Evolutionary conservation across 106 monocot genomes (phyloP), one percentile per base, ranked within the genome.

Genomic region (Dendrobium nobile): DNA sequence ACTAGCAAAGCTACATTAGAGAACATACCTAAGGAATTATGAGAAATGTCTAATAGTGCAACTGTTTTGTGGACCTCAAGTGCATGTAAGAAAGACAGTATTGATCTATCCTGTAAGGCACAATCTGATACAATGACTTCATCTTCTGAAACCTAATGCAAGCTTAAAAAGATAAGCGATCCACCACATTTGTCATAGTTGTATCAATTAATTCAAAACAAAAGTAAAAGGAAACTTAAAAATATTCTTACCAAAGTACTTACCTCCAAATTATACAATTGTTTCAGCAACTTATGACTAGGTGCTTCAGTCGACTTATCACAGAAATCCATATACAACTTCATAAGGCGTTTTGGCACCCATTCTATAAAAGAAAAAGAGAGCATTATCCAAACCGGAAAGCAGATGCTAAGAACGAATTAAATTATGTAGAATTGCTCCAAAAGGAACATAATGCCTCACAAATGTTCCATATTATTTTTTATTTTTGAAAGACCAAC

Each of bases 341-440:
- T 95, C 87, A 95, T 87, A 59, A 95, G 83, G 43, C 90, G 94
- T 84, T 93, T 98, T 72, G 89, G 94, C 11, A 91, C 89, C 98
- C 98, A 98, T 82, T 88, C 98, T 98, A 81, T 18, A 82, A 26
- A 70, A 75, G 56, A 67, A 47, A 65, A 78, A 79, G 7, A 16
- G 41, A 73, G 28, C 54, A 74, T 43, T 19, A 74, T 44, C 41
- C 4, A 28, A 33, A 33, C 16, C 33, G 37, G 16, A 33, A 72
- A 64, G 64, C 20, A 64, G 0, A n/a, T 26, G 26, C n/a, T 24
- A 22, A 64, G 64, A 26, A 64, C 9, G 7, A n/a, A 64, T 59
- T 19, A 20, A 59, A 20, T 59, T 24, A 24, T 24, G 24, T 13
- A 37, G 70, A 15, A 70, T 61, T 61, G 22, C 19, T 61, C 22